These are phyloP conservation scores for Metschnikowia peoriensis DNA, from an alignment of 805 yeast species.

Conservation along the genomic window DNA sequence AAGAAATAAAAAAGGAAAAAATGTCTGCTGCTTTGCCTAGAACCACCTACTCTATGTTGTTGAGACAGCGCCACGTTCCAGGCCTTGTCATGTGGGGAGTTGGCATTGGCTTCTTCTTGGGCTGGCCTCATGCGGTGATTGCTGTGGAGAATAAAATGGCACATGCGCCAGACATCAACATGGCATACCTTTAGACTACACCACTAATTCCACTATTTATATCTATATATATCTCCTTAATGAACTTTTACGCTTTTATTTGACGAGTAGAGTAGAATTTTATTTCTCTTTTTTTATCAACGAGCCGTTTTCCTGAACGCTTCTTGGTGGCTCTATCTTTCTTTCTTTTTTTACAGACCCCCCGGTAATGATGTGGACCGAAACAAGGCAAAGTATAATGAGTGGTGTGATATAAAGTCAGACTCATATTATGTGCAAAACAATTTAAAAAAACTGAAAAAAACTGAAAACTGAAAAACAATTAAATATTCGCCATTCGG, in stretches of 20 bases:
- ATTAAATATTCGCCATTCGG: too few species aligned
- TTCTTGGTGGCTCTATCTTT: too few species aligned
- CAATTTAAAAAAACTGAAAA: too few species aligned
- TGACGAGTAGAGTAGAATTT: neutral
- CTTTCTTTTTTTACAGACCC: too few species aligned
- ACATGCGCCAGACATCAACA: conserved; percentile 30
- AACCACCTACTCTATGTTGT: conserved; percentile 24
- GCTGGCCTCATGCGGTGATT: conserved; percentile 37
- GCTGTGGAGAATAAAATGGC: conserved; percentile 23
- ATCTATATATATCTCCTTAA: neutral
- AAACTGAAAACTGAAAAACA: too few species aligned
- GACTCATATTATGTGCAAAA: too few species aligned
- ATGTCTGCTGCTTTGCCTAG: conserved; percentile 17
- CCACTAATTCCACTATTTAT: neutral
- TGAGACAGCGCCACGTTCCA: conserved; percentile 30
- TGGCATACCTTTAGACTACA: conserved; percentile 11
- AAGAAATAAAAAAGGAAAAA: too few species aligned
- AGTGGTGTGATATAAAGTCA: too few species aligned
- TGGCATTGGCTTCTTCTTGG: conserved; percentile 28
- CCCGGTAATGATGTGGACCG: too few species aligned
- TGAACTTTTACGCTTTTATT: neutral
- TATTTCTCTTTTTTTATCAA: neutral
- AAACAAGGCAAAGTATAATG: too few species aligned
- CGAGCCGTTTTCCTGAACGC: too few species aligned
- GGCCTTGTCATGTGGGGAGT: conserved; percentile 30